Evolutionary conservation across 2,329 filamentous ascomycete genomes (phyloP).

Genomic region (Stagonosporopsis cucurbitacearum): DNA sequence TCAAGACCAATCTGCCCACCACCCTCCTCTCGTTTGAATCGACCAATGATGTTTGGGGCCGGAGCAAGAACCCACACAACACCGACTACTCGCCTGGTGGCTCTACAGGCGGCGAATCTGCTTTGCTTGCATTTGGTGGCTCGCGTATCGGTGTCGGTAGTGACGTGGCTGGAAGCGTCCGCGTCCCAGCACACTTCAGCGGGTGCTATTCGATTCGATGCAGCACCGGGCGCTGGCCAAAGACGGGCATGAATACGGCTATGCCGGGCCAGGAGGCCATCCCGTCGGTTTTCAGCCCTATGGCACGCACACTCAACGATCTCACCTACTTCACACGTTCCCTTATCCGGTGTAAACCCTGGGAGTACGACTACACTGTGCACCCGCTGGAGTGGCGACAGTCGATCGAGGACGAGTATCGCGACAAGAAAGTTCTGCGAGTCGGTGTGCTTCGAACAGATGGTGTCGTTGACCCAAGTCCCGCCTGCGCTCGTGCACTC

Average conservation of each 20-base stretch:
- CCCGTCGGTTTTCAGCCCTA: conserved; percentile 87
- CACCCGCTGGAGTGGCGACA: conserved; percentile 83
- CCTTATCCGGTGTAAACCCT: conserved; percentile 81
- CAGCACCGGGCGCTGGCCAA: conserved; percentile 89
- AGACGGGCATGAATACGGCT: conserved; percentile 80
- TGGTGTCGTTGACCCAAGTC: conserved; percentile 83
- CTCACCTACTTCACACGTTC: conserved; percentile 82
- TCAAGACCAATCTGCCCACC: conserved; percentile 89
- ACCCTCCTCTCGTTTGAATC: conserved; percentile 88
- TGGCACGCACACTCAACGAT: conserved; percentile 85
- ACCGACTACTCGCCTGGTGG: conserved; percentile 85
- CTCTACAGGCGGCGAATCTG: conserved; percentile 84
- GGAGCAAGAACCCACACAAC: conserved; percentile 82
- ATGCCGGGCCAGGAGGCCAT: conserved; percentile 95
- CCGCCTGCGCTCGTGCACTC: conserved; percentile 80
- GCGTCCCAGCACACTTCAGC: conserved; percentile 85
- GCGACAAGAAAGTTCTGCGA: conserved; percentile 67
- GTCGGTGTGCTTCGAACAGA: conserved; percentile 82
- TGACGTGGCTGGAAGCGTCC: conserved; percentile 88
- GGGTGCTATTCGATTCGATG: conserved; percentile 88
- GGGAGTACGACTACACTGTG: conserved; percentile 86
- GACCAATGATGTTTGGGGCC: conserved; percentile 80
- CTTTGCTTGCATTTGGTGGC: conserved; percentile 78
- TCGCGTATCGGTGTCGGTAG: conserved; percentile 89
- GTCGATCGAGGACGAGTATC: conserved; percentile 65